These are phyloP conservation scores for Bruguiera gymnorhiza DNA, from an alignment of 345 rosid species.

Conservation along the genomic window DNA sequence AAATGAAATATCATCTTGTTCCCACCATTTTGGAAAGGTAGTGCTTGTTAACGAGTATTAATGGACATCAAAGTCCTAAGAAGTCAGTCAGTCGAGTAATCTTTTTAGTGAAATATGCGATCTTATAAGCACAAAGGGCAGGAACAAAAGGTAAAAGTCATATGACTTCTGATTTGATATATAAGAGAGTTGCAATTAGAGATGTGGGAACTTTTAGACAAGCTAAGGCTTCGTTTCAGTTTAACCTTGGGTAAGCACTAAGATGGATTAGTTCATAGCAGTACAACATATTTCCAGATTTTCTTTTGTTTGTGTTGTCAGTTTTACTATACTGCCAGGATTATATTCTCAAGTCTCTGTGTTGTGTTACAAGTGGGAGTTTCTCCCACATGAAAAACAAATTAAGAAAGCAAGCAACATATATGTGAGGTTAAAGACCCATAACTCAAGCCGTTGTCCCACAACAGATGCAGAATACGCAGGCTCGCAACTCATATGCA, in stretches of 20 bases:
- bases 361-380: not conserved
- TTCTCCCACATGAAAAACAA: too few species aligned
- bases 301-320: not conserved
- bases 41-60: conserved; percentile 6
- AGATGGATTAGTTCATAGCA: not conserved
- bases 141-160: not conserved
- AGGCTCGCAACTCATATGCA: too few species aligned
- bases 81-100: too few species aligned
- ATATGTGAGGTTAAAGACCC: too few species aligned
- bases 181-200: not conserved
- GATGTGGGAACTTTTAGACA: too few species aligned
- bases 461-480: too few species aligned
- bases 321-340: not conserved
- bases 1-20: conserved; percentile 24
- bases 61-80: not conserved
- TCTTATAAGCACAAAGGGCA: too few species aligned
- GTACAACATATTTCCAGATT: not conserved
- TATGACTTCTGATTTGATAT: not conserved
- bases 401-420: too few species aligned
- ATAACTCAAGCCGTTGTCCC: too few species aligned
- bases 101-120: not conserved
- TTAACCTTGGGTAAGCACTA: not conserved
- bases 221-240: too few species aligned
- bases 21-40: conserved; percentile 37
- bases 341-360: not conserved